Evolutionary conservation across 75 land plant species (phyloP).

Genomic region (Larix kaempferi): DNA sequence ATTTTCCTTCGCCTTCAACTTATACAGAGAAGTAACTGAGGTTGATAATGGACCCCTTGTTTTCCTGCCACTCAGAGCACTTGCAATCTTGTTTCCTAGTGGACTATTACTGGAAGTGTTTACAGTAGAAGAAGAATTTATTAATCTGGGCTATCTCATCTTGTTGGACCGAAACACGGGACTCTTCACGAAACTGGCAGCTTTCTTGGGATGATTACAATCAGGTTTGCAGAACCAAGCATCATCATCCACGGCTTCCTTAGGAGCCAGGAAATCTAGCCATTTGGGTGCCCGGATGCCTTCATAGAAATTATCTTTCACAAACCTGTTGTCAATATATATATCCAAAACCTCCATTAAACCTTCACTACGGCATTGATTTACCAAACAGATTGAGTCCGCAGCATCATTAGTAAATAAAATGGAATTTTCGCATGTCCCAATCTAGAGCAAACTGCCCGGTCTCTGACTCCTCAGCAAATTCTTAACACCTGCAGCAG

Average conservation of each 20-base stretch:
- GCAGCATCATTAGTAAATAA: too few relatives aligned
- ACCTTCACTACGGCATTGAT: too few relatives aligned
- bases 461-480: too few relatives aligned
- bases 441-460: too few relatives aligned
- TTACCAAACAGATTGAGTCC: too few relatives aligned
- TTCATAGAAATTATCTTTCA: conserved; percentile 69
- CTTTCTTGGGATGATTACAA: conserved; percentile 59
- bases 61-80: conserved; percentile 38
- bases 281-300: conserved; percentile 81
- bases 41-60: conserved; percentile 31
- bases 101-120: conserved; percentile 10
- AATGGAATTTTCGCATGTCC: too few relatives aligned
- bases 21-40: neutral
- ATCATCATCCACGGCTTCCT: conserved; percentile 40
- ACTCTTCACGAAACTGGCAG: conserved; percentile 12
- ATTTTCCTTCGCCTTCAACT: conserved; percentile 3
- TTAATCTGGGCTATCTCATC: neutral
- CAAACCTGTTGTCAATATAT: conserved; percentile 54
- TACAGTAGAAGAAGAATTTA: neutral
- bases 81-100: conserved; percentile 17
- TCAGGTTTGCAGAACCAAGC: conserved; percentile 70
- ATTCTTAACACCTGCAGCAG: too few relatives aligned
- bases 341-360: conserved; percentile 62
- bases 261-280: conserved; percentile 66
- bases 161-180: neutral